A percentile compares a stretch with the other conserved stretches of the same genome.
These are phyloP conservation scores for Delphinella strobiligena DNA, from an alignment of 2,329 filamentous ascomycete species.

Conservation along the genomic window DNA sequence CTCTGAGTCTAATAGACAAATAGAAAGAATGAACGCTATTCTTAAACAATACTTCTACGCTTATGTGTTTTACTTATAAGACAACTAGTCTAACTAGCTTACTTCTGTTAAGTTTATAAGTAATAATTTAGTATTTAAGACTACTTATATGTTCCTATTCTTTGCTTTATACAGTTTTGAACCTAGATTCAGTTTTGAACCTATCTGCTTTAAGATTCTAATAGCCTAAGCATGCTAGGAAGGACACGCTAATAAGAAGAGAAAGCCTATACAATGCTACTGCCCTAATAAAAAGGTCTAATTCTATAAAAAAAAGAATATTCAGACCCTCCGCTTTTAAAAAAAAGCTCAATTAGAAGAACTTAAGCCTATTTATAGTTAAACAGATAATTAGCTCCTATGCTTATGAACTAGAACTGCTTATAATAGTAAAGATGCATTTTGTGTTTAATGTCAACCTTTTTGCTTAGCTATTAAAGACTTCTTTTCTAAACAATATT, in stretches of 20 bases:
- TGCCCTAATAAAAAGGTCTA: not conserved
- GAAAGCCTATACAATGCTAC: not conserved
- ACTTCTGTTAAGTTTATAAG: not conserved
- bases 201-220: not conserved
- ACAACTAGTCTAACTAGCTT: not conserved
- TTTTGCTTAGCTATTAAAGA: not conserved
- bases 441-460: slow-evolving; percentile 2
- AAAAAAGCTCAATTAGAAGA: slow-evolving; percentile 2
- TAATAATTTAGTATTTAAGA: slow-evolving; percentile 1
- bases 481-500: not conserved
- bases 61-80: slow-evolving; percentile 2
- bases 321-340: not conserved
- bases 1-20: slow-evolving; percentile 1
- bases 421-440: slow-evolving; percentile 1
- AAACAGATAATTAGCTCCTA: slow-evolving; percentile 2
- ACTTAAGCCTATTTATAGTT: slow-evolving; percentile 1
- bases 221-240: not conserved
- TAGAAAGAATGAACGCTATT: slow-evolving; percentile 1
- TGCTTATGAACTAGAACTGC: slow-evolving; percentile 1
- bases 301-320: not conserved
- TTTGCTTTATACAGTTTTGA: slow-evolving; percentile 1
- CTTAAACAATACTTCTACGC: slow-evolving; percentile 1
- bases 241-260: not conserved
- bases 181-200: slow-evolving; percentile 1
- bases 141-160: not conserved